These are phyloP conservation scores for Lophiostoma macrostomum DNA, from an alignment of 495 filamentous ascomycete species.

Conservation along the genomic window DNA sequence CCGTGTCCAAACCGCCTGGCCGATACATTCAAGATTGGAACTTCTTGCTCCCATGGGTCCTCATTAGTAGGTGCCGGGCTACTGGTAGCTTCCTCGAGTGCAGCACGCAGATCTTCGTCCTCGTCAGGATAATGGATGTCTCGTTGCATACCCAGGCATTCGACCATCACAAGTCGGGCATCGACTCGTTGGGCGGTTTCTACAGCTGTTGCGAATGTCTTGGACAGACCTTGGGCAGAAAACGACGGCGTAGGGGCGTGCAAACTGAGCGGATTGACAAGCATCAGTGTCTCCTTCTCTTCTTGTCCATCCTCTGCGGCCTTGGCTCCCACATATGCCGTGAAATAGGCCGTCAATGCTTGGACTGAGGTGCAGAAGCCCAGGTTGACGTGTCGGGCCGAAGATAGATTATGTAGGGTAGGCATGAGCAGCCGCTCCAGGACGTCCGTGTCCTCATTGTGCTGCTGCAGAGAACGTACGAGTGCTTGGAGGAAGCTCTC, in stretches of 20 bases:
- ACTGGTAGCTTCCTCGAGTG: background rate
- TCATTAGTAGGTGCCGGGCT: background rate
- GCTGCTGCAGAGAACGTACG: slow-evolving; percentile 21
- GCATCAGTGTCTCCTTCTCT: slow-evolving; percentile 47
- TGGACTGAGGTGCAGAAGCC: slow-evolving; percentile 72
- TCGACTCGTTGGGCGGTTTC: slow-evolving; percentile 52
- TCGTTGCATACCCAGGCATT: slow-evolving; percentile 34
- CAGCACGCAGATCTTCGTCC: slow-evolving; percentile 11
- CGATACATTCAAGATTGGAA: slow-evolving; percentile 43
- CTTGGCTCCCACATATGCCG: slow-evolving; percentile 46
- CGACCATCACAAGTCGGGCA: slow-evolving; percentile 33
- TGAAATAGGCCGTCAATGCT: slow-evolving; percentile 71
- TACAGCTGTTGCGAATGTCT: slow-evolving; percentile 63
- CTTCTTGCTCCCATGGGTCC: slow-evolving; percentile 41
- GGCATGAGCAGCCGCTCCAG: slow-evolving; percentile 50
- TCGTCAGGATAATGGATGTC: slow-evolving; percentile 20
- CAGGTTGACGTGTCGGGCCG: slow-evolving; percentile 63
- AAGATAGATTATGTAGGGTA: slow-evolving; percentile 65
- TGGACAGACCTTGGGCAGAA: slow-evolving; percentile 76
- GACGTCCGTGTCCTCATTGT: slow-evolving; percentile 7
- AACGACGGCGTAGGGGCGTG: slow-evolving; percentile 76
- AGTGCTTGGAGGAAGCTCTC: slow-evolving; percentile 59
- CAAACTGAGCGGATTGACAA: slow-evolving; percentile 64
- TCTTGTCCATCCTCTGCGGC: background rate
- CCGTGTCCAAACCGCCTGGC: slow-evolving; percentile 41